Evolutionary conservation across 768 basidiomycete species (phyloP).

Genomic region (Rubroboletus satanas): DNA sequence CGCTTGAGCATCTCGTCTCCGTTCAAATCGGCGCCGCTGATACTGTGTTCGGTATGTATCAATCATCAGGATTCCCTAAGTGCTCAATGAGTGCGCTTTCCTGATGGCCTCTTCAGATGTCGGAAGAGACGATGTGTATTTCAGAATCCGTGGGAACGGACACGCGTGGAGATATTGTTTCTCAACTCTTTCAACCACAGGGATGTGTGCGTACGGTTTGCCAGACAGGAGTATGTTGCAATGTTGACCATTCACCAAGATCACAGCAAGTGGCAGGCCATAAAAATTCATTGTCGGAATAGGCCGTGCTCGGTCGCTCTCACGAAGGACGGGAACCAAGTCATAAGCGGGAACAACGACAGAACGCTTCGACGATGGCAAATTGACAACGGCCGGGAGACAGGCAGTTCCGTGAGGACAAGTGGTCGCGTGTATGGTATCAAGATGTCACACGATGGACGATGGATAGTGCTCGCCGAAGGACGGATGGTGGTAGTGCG

Average conservation of each 20-base stretch:
- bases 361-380: background rate
- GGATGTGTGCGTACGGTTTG: background rate
- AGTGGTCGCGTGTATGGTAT: background rate
- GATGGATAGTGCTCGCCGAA: background rate
- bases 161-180: background rate
- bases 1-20: too few species aligned
- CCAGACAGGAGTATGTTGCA: background rate
- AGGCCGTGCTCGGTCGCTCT: background rate
- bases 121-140: too few species aligned
- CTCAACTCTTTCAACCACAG: background rate
- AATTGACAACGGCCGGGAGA: background rate
- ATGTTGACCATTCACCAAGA: background rate
- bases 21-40: too few species aligned
- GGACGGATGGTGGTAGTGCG: background rate
- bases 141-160: background rate
- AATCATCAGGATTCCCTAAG: too few species aligned
- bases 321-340: background rate
- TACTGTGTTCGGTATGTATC: too few species aligned
- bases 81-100: too few species aligned
- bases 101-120: too few species aligned
- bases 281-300: background rate
- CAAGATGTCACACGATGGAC: background rate
- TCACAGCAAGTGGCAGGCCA: background rate
- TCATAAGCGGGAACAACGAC: background rate
- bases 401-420: background rate